Conservation (phyloP, 78 protist genomes). For the Emiliania huxleyi region DNA sequence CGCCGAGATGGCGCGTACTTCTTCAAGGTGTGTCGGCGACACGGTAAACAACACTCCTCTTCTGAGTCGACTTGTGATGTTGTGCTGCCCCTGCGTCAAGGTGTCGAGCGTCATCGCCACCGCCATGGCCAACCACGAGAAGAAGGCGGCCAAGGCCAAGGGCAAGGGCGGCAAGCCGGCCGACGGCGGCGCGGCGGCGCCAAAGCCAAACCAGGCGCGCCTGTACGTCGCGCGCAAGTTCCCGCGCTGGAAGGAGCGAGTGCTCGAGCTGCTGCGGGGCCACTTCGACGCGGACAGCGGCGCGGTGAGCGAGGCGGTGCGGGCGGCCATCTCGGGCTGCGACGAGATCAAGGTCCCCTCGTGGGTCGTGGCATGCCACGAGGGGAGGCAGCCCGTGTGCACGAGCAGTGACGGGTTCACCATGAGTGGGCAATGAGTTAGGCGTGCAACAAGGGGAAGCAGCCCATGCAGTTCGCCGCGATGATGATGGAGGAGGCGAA, state of each 20-base stretch:
- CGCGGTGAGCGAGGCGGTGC: not conserved
- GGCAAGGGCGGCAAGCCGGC: not conserved
- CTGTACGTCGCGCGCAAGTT: not conserved
- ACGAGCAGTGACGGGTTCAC: no score
- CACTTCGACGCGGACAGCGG: not conserved
- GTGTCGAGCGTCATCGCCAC: not conserved
- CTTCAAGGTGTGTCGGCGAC: no score
- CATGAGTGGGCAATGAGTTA: no score
- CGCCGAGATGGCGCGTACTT: no score
- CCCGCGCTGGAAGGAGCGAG: not conserved
- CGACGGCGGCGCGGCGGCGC: not conserved
- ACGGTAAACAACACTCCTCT: no score
- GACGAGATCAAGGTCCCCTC: not conserved
- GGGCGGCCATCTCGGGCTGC: not conserved
- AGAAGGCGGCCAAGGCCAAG: not conserved
- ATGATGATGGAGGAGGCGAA: not conserved
- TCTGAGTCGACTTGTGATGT: no score
- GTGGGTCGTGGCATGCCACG: not conserved
- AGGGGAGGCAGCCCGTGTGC: conserved; percentile 1
- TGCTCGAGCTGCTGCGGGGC: not conserved
- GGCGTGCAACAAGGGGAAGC: conserved; percentile 5
- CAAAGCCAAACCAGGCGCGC: not conserved
- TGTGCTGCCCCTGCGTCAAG: no score
- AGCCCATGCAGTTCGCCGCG: not conserved
- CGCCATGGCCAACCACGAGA: not conserved